These are phyloP conservation scores for Acarospora socialis DNA, from an alignment of 2,329 filamentous ascomycete genomes.

Conservation along the genomic window DNA sequence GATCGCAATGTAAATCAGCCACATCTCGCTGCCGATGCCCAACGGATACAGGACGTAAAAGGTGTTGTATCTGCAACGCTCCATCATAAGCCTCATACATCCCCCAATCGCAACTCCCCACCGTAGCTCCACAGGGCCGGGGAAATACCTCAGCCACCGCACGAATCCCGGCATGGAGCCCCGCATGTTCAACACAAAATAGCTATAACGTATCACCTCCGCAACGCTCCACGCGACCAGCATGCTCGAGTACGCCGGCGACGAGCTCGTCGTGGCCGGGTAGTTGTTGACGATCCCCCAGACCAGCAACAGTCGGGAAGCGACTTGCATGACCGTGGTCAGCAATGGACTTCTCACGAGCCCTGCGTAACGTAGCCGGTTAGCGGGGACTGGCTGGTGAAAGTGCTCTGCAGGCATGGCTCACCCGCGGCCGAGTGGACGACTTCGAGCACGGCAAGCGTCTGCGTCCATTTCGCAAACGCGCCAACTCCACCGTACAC, in stretches of 20 bases:
- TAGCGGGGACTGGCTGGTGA: not conserved
- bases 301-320: slow-evolving; percentile 73
- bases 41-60: slow-evolving; percentile 89
- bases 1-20: slow-evolving; percentile 59
- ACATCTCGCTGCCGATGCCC: slow-evolving; percentile 78
- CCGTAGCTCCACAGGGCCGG: no score
- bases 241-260: slow-evolving; percentile 58
- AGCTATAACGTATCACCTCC: slow-evolving; percentile 85
- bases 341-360: slow-evolving; percentile 72
- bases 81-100: slow-evolving; percentile 14
- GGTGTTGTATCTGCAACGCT: slow-evolving; percentile 51
- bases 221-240: slow-evolving; percentile 78
- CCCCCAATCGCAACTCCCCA: not conserved
- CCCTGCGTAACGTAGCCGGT: slow-evolving; percentile 34
- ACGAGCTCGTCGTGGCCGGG: slow-evolving; percentile 44
- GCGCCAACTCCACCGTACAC: slow-evolving; percentile 50
- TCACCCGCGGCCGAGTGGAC: slow-evolving; percentile 64
- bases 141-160: slow-evolving; percentile 55
- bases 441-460: slow-evolving; percentile 67
- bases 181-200: slow-evolving; percentile 64
- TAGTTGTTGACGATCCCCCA: slow-evolving; percentile 71
- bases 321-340: slow-evolving; percentile 84
- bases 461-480: slow-evolving; percentile 70
- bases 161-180: slow-evolving; percentile 49
- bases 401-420: slow-evolving; percentile 14